Percentiles rank a stretch among this genome's conserved stretches.
phyloP scores from a whole-genome alignment of 768 basidiomycete genomes.

The Epithele typhae region DNA sequence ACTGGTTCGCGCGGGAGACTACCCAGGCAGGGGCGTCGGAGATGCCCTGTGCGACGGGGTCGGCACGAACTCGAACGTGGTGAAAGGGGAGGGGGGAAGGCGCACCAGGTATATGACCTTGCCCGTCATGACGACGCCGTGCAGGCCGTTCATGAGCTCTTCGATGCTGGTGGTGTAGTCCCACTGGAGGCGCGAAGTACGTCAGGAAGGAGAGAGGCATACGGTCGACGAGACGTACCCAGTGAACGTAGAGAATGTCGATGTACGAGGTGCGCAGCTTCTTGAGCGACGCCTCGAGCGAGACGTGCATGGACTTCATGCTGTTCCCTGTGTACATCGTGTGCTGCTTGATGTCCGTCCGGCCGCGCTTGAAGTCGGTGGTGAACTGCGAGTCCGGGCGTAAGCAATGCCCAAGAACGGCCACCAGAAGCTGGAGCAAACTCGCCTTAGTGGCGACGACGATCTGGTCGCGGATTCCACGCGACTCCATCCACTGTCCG shows the following conservation, averaged over 20 bases:
- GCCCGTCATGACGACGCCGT: constrained; percentile 48
- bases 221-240: constrained; percentile 28
- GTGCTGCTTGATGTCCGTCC: too few species aligned
- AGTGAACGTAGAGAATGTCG: too few species aligned
- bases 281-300: constrained; percentile 32
- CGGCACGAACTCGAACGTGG: constrained; percentile 34
- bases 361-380: constrained; percentile 20
- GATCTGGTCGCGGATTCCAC: constrained; percentile 44
- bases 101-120: constrained; percentile 38
- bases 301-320: constrained; percentile 33
- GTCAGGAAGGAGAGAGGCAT: constrained; percentile 43
- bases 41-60: constrained; percentile 35
- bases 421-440: background rate
- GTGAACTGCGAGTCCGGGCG: too few species aligned
- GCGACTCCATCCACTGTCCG: constrained; percentile 45
- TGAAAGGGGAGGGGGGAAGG: constrained; percentile 22
- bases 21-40: too few species aligned
- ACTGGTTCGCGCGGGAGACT: constrained; percentile 34
- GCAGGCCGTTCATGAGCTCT: too few species aligned
- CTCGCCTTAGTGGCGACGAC: constrained; percentile 42
- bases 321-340: constrained; percentile 33
- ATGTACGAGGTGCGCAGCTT: constrained; percentile 40
- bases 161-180: constrained; percentile 48
- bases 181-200: constrained; percentile 44
- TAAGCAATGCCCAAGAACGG: too few species aligned